Evolutionary conservation across 352 stramenopile genomes (phyloP).

Genomic region (Phytophthora pini): DNA sequence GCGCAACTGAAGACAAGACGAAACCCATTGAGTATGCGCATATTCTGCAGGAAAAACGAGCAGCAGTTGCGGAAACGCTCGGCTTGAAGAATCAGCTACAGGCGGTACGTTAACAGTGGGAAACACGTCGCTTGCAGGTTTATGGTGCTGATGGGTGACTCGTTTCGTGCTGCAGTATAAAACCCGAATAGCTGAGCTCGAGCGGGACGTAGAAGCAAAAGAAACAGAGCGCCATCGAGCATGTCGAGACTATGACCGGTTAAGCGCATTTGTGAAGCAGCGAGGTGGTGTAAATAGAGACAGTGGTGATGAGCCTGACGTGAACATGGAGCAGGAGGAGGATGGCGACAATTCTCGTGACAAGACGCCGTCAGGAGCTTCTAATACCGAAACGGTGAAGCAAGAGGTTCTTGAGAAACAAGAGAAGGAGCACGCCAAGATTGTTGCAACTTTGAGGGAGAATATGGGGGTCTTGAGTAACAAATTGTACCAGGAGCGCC

Average conservation of each 20-base stretch:
- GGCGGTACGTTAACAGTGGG: conserved; percentile 46
- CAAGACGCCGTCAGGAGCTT: conserved; percentile 12
- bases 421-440: conserved; percentile 42
- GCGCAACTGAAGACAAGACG: conserved; percentile 18
- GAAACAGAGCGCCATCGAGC: conserved; percentile 80
- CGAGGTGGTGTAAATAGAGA: conserved; percentile 27
- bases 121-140: not conserved
- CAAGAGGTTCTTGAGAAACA: conserved; percentile 42
- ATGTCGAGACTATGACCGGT: conserved; percentile 77
- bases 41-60: conserved; percentile 65
- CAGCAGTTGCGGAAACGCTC: conserved; percentile 49
- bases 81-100: conserved; percentile 61
- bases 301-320: conserved; percentile 16
- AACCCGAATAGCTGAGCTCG: conserved; percentile 59
- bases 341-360: conserved; percentile 30
- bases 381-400: conserved; percentile 24
- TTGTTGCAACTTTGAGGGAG: conserved; percentile 43
- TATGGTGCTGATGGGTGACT: conserved; percentile 19
- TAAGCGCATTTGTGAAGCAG: conserved; percentile 65
- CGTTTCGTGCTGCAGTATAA: conserved; percentile 51
- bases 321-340: conserved; percentile 29
- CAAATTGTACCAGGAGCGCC: conserved; percentile 62
- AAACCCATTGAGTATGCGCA: conserved; percentile 58
- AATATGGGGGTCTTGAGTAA: conserved; percentile 46
- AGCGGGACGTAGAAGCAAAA: conserved; percentile 75